Evolutionary conservation across 169 alveolate genomes (phyloP), one percentile per base, ranked within the genome.

Genomic region (Condylostoma magnum): DNA sequence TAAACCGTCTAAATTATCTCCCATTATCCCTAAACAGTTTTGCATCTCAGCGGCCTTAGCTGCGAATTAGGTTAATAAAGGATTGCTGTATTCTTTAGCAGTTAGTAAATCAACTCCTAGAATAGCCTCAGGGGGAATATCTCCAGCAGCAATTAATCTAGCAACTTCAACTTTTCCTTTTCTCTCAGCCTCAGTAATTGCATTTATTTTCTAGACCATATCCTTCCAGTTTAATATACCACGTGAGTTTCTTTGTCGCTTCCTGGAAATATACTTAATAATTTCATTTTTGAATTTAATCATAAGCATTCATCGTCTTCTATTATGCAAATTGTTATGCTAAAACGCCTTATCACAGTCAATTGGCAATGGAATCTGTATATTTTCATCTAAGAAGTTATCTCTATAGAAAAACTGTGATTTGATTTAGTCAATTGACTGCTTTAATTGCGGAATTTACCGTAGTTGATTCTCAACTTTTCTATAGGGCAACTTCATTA

Each of bases 11-110:
- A n/a, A n/a, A n/a, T n/a, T n/a, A n/a, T n/a, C n/a, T n/a, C n/a
- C n/a, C n/a, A n/a, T n/a, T n/a, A n/a, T n/a, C n/a, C n/a, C n/a
- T n/a, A n/a, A n/a, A n/a, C n/a, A n/a, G n/a, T n/a, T n/a, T n/a
- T n/a, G n/a, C n/a, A n/a, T n/a, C n/a, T n/a, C n/a, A n/a, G n/a
- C n/a, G 33, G 73, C 22, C 31, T 25, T 63, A 20, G 33, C 18
- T 0, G 73, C 73, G 31, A 63, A 63, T 28, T 63, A 57, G 12
- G 73, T 20, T 15, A 63, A 20, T 6, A 41, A 33, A 18, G 73
- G 73, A n/a, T 36, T 57, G 15, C 25, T 22, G 6, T 22, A 18
- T 12, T 63, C 22, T 28, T 63, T 20, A 15, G 18, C 3, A 2
- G 25, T 28, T 6, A 63, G 25, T 12, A 63, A 43, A 6, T 63